These are phyloP conservation scores for Acephala macrosclerotiorum DNA, from an alignment of 2,329 filamentous ascomycete genomes.

Conservation along the genomic window DNA sequence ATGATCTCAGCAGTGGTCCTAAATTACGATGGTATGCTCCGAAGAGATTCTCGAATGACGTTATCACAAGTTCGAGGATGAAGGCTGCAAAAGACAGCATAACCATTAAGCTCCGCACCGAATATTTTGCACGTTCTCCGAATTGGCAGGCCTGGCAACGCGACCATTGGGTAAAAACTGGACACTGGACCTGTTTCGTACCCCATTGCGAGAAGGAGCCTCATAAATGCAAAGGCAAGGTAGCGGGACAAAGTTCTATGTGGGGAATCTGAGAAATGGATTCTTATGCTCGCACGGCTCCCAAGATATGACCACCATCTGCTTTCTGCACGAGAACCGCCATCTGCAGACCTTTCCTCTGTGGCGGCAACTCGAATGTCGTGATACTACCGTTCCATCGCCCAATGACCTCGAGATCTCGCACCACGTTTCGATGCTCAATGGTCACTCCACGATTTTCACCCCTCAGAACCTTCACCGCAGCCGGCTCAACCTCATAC, in stretches of 20 bases:
- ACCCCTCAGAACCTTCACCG: constrained; percentile 31
- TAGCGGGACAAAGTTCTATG: neutral
- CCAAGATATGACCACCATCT: neutral
- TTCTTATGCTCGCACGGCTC: neutral
- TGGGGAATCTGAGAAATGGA: neutral
- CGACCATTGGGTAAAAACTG: neutral
- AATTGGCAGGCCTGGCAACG: neutral
- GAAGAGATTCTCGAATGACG: neutral
- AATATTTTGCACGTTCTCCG: neutral
- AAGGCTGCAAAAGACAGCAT: neutral
- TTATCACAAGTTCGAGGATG: neutral
- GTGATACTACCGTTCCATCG: constrained; percentile 29
- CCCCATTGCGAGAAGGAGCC: neutral
- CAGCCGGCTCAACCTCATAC: constrained; percentile 23
- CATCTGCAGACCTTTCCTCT: constrained; percentile 29
- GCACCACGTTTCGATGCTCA: constrained; percentile 32
- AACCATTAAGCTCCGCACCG: neutral
- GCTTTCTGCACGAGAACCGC: constrained; percentile 20
- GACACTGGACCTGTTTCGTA: neutral
- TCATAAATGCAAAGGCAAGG: neutral
- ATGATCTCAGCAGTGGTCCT: neutral
- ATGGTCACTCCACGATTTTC: constrained; percentile 33
- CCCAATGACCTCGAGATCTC: constrained; percentile 31
- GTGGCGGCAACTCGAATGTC: constrained; percentile 25
- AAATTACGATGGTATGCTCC: neutral